Conservation (phyloP, 139 green algal species). For the Chlorella vulgaris region DNA sequence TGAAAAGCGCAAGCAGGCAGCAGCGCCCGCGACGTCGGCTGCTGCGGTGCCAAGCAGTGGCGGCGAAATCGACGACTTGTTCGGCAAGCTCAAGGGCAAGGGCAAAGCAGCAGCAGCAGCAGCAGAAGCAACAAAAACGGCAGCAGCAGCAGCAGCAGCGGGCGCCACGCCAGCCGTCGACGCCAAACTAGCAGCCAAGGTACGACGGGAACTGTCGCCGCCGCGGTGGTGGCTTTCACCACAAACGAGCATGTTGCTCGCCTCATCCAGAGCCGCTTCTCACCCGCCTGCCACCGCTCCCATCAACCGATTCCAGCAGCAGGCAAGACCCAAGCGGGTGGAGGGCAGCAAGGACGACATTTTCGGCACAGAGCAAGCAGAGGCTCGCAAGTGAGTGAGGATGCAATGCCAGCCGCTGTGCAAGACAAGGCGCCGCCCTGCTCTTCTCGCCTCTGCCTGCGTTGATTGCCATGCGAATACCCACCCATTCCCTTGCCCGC, state of each 20-base stretch:
- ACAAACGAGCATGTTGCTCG: too few species aligned
- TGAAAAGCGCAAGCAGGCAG: background rate
- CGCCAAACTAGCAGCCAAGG: background rate
- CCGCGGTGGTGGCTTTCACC: too few species aligned
- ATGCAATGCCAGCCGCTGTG: too few species aligned
- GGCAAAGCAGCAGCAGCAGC: background rate
- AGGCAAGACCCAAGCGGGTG: slow-evolving; percentile 38
- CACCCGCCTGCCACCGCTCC: too few species aligned
- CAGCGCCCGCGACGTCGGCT: background rate
- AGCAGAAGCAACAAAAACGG: background rate
- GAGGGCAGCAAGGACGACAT: slow-evolving; percentile 78
- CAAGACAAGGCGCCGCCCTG: background rate
- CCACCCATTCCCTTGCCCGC: too few species aligned
- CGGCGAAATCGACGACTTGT: slow-evolving; percentile 70
- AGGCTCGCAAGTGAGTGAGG: slow-evolving; percentile 20
- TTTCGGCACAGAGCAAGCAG: slow-evolving; percentile 58
- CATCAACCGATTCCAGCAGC: too few species aligned
- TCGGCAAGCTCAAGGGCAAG: slow-evolving; percentile 46
- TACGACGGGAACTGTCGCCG: too few species aligned
- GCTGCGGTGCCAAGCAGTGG: too few species aligned
- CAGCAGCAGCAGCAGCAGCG: background rate
- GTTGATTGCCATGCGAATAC: too few species aligned
- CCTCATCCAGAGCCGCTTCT: too few species aligned
- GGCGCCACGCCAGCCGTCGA: background rate
- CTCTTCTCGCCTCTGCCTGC: too few species aligned